Evolutionary conservation across 306 rosid species (phyloP).

Genomic region (Quercus glauca): DNA sequence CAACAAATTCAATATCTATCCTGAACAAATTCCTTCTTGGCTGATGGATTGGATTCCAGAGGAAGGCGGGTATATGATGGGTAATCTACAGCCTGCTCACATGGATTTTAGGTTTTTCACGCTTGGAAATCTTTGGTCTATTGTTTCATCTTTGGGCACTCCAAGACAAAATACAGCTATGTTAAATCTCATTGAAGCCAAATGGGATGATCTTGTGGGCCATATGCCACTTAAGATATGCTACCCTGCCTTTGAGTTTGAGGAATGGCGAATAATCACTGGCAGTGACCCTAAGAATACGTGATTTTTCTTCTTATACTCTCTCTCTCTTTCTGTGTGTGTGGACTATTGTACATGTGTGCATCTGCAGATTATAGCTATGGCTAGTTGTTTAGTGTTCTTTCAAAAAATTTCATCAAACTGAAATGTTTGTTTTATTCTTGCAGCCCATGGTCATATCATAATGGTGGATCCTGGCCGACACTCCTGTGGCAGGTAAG

Average conservation of each 20-base stretch:
- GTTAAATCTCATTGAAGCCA: constrained; percentile 71
- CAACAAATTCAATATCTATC: constrained; percentile 95
- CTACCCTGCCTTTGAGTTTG: constrained; percentile 85
- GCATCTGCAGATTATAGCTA: background rate
- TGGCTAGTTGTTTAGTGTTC: constrained; percentile 2
- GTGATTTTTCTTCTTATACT: constrained; percentile 36
- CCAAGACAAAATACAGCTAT: constrained; percentile 78
- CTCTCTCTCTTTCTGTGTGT: background rate
- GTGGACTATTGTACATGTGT: background rate
- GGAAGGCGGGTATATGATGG: constrained; percentile 84
- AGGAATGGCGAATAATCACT: constrained; percentile 93
- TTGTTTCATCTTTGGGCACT: constrained; percentile 86
- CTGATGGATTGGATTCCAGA: constrained; percentile 95
- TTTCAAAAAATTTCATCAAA: background rate
- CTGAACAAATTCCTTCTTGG: constrained; percentile 95
- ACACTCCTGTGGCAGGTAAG: constrained; percentile 96
- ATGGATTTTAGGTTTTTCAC: constrained; percentile 98
- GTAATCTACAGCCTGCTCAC: constrained; percentile 96
- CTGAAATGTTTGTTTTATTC: constrained; percentile 26
- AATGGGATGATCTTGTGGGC: constrained; percentile 89
- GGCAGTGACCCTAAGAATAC: constrained; percentile 98
- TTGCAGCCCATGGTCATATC: constrained; percentile 96
- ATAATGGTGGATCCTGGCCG: constrained; percentile 99
- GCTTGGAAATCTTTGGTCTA: constrained; percentile 95
- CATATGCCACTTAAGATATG: constrained; percentile 90